A percentile compares a stretch with the other conserved stretches of the same genome.
phyloP scores from a whole-genome alignment of 257 asterid genomes.

The Solanum peruvianum region DNA sequence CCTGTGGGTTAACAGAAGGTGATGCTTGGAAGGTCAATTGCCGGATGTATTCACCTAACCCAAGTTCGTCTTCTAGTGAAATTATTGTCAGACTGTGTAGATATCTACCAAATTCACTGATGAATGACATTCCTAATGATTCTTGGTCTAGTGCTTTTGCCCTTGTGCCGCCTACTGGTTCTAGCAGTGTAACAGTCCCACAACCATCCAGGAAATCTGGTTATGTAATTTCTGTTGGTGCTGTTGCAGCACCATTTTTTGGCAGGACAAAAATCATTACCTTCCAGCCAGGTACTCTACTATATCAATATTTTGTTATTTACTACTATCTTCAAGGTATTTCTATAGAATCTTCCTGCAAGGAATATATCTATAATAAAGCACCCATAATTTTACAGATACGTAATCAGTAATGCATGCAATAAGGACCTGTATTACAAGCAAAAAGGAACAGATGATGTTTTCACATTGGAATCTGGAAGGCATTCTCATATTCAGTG shows the following conservation, averaged over 20 bases:
- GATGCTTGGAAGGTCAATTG: slow-evolving; percentile 37
- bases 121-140: slow-evolving; percentile 30
- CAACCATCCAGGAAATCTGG: slow-evolving; percentile 61
- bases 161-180: slow-evolving; percentile 90
- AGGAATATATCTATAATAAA: background rate
- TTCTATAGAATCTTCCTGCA: background rate
- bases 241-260: slow-evolving; percentile 76
- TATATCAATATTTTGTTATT: background rate
- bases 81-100: slow-evolving; percentile 58
- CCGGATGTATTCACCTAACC: slow-evolving; percentile 82
- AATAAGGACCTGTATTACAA: slow-evolving; percentile 64
- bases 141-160: slow-evolving; percentile 82
- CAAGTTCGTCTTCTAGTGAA: slow-evolving; percentile 58
- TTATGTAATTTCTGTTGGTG: slow-evolving; percentile 69
- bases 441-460: slow-evolving; percentile 84
- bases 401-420: slow-evolving; percentile 88
- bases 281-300: slow-evolving; percentile 77
- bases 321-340: background rate
- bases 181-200: slow-evolving; percentile 68
- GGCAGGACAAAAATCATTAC: slow-evolving; percentile 83
- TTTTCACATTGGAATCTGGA: slow-evolving; percentile 55
- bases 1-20: slow-evolving; percentile 28
- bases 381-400: slow-evolving; percentile 36
- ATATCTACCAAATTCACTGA: slow-evolving; percentile 28
- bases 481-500: slow-evolving; percentile 72